Conservation (phyloP, 164 flowering plant species). For the Nymphaea colorata region DNA sequence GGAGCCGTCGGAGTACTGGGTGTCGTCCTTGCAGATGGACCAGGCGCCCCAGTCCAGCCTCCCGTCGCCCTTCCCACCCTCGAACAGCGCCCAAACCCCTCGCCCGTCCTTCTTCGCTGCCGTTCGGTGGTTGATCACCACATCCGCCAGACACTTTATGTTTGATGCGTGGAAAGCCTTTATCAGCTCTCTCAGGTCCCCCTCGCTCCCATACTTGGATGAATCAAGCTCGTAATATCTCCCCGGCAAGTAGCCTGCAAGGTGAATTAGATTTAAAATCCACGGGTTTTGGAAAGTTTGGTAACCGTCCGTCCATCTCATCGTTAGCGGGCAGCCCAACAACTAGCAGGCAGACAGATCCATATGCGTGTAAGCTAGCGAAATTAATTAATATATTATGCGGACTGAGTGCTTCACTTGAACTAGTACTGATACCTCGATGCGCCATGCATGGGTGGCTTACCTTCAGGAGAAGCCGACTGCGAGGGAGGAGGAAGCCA, state of each 20-base stretch:
- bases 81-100: not conserved
- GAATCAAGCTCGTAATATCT: not conserved
- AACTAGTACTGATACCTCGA: too few species aligned
- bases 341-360: too few species aligned
- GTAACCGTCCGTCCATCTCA: too few species aligned
- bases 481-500: conserved; percentile 4
- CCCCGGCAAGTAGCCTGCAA: not conserved
- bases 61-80: not conserved
- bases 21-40: not conserved
- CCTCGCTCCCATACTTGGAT: not conserved
- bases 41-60: not conserved
- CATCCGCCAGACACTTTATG: not conserved
- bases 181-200: not conserved
- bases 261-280: too few species aligned
- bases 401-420: too few species aligned
- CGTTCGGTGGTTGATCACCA: not conserved
- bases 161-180: not conserved
- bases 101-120: not conserved
- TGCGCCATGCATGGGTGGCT: not conserved
- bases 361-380: too few species aligned
- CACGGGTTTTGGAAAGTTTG: too few species aligned
- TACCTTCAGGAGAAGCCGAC: not conserved
- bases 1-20: not conserved
- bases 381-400: too few species aligned
- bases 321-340: too few species aligned